Conservation (phyloP, 164 flowering plant genomes). For the Vitis amurensis region DNA sequence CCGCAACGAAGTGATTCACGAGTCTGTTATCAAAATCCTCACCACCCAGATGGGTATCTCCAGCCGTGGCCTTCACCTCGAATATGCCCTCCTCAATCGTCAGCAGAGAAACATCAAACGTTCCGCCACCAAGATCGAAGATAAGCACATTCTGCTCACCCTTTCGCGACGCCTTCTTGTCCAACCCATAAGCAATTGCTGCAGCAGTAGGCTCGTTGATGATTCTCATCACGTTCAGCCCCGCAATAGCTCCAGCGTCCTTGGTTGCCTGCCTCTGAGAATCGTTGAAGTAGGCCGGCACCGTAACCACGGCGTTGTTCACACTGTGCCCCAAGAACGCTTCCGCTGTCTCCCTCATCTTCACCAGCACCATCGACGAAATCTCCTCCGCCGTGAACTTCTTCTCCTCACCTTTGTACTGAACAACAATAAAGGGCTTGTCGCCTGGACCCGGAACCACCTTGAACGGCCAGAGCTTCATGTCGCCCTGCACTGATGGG, state of each 20-base stretch:
- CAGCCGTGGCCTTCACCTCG: constrained; percentile 29
- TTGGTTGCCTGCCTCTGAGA: constrained; percentile 33
- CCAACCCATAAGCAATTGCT: constrained; percentile 25
- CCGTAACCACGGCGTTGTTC: constrained; percentile 29
- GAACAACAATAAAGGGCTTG: constrained; percentile 29
- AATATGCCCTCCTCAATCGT: constrained; percentile 30
- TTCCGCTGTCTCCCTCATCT: constrained; percentile 26
- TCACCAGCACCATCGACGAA: constrained; percentile 22
- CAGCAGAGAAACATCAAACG: constrained; percentile 30
- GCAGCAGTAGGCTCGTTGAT: constrained; percentile 31
- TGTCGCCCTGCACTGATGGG: constrained; percentile 29
- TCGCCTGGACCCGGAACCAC: constrained; percentile 23
- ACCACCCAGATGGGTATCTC: constrained; percentile 29
- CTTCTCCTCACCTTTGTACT: constrained; percentile 30
- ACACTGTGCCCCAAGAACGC: constrained; percentile 19
- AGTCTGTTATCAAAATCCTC: constrained; percentile 29
- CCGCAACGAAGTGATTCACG: constrained; percentile 26
- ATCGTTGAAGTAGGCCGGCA: constrained; percentile 31
- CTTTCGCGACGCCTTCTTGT: constrained; percentile 25
- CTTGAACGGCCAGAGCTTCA: constrained; percentile 32
- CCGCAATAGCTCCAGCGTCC: constrained; percentile 26
- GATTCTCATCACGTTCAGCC: constrained; percentile 27
- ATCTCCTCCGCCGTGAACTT: constrained; percentile 28
- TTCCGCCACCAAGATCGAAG: constrained; percentile 29
- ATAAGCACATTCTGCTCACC: constrained; percentile 27